phyloP scores from a whole-genome alignment of 1,139 yeast species.

The Martiniozyma asiatica region DNA sequence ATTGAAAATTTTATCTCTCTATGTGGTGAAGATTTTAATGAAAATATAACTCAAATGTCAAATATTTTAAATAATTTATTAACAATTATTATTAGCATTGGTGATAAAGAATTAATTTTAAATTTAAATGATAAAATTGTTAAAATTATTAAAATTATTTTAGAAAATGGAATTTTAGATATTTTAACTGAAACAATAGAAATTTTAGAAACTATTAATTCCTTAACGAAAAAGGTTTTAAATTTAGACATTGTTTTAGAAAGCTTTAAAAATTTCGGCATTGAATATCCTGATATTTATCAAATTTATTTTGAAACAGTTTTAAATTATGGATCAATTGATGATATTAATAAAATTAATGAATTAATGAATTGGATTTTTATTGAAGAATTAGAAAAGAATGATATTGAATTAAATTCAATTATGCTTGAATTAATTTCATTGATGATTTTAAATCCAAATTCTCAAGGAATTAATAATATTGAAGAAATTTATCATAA shows the following conservation, averaged over 20 bases:
- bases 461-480: neutral
- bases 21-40: slow-evolving; percentile 18
- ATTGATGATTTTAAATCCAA: slow-evolving; percentile 8
- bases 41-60: slow-evolving; percentile 41
- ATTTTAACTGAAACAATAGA: slow-evolving; percentile 39
- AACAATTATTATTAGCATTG: slow-evolving; percentile 42
- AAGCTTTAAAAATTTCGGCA: slow-evolving; percentile 42
- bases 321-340: slow-evolving; percentile 29
- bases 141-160: slow-evolving; percentile 32
- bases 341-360: slow-evolving; percentile 9
- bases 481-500: slow-evolving; percentile 5
- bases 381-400: slow-evolving; percentile 10
- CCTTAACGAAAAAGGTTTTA: slow-evolving; percentile 27
- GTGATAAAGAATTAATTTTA: slow-evolving; percentile 10
- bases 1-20: slow-evolving; percentile 32
- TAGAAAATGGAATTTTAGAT: slow-evolving; percentile 29
- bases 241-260: slow-evolving; percentile 26
- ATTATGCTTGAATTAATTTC: slow-evolving; percentile 5
- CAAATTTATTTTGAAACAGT: slow-evolving; percentile 39
- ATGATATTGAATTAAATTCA: slow-evolving; percentile 10
- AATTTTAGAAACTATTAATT: slow-evolving; percentile 36
- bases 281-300: slow-evolving; percentile 38
- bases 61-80: slow-evolving; percentile 40
- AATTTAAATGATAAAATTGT: slow-evolving; percentile 29
- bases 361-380: slow-evolving; percentile 9